phyloP scores from a whole-genome alignment of 257 asterid species.

The Haberlea rhodopensis region DNA sequence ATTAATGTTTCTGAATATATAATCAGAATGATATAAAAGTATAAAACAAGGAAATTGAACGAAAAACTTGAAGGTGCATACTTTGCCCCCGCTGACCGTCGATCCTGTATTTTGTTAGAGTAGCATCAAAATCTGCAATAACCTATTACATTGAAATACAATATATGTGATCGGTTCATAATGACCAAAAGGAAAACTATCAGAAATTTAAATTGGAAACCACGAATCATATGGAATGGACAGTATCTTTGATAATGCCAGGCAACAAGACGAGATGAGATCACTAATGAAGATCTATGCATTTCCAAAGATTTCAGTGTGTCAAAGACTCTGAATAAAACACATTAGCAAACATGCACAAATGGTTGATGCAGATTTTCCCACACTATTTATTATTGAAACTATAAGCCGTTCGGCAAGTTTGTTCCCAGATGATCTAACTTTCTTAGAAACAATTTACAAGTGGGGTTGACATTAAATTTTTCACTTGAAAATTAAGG shows the following conservation, averaged over 20 bases:
- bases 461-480: background rate
- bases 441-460: no score
- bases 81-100: constrained; percentile 84
- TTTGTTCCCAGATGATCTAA: no score
- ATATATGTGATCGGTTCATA: constrained; percentile 16
- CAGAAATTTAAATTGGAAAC: constrained; percentile 1
- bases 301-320: background rate
- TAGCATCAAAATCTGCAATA: constrained; percentile 92
- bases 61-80: constrained; percentile 33
- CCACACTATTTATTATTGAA: no score
- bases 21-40: constrained; percentile 14
- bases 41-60: constrained; percentile 6
- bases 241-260: background rate
- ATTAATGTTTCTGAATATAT: constrained; percentile 16
- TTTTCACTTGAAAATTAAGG: no score
- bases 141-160: constrained; percentile 43
- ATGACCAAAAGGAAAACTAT: constrained; percentile 9
- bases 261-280: background rate
- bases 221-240: no score
- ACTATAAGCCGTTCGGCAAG: no score
- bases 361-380: no score
- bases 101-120: constrained; percentile 72
- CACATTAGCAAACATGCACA: background rate
- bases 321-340: background rate
- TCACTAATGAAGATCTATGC: background rate